Base-by-base conservation (phyloP, 2,329 filamentous ascomycete genomes). In the Juglanconis sp. region DNA sequence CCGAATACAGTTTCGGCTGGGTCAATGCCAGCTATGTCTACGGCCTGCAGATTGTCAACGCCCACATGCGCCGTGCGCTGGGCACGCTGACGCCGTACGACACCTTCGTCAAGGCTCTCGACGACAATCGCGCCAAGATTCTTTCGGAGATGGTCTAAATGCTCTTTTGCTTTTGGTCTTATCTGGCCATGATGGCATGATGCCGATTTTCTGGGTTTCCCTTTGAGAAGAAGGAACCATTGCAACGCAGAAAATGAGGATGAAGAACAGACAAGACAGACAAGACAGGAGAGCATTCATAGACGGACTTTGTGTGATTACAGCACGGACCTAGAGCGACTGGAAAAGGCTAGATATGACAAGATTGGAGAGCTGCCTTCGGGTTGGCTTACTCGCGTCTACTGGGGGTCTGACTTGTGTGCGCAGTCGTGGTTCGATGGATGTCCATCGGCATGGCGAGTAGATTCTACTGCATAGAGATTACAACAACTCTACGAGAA, bases 11-110 rank as follows among this genome's bases (percentile, higher is more conserved):
- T 60, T 99, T 99, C 71, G 95, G 94, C 56, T 99, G 95, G 95
- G 95, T 98, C 70, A 99, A 99, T 72, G 94, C 95, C 69, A 97
- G 93, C 72, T 99, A 96, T 73, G 90, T 98, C 60, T 96, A 96
- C 71, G 95, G 94, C 46, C 81, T 98, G 63, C 88, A 93, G 66
- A 90, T 97, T 67, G 82, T 96, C 62, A 93, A 90, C 68, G 89
- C 91, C 36, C 92, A 96, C 75, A 93, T 95, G 86, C 87, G 88
- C 72, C 89, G 93, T 68, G 92, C 94, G 1, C 81, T 99, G 44
- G 94, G 93, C 59, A 90, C 92, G 6, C 81, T 96, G 67, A 97
- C 93, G 4, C 88, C 90, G 2, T 98, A 90, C 73, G 89, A 95
- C 50, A 90, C 87, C 1, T 96, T 94, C 73, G 83, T 86, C 71